Percentiles rank a stretch among this genome's conserved stretches.
These are phyloP conservation scores for Daldinia grandis DNA, from an alignment of 495 filamentous ascomycete genomes.

Conservation along the genomic window DNA sequence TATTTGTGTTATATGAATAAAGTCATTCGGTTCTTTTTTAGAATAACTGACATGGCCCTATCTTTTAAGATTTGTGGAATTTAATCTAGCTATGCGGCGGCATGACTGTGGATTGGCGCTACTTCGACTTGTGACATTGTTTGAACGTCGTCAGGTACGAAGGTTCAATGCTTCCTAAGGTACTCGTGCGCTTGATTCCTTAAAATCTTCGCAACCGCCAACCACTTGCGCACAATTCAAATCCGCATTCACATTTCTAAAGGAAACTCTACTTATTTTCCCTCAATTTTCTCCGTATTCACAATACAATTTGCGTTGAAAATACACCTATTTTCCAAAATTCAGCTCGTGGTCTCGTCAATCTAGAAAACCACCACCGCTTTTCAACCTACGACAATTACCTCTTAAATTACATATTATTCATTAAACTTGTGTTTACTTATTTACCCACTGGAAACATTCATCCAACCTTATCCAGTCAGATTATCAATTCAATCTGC, in stretches of 20 bases:
- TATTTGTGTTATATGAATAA: not conserved
- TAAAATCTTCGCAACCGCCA: not conserved
- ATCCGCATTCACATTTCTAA: not conserved
- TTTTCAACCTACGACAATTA: not conserved
- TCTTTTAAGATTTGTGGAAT: not conserved
- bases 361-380: not conserved
- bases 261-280: not conserved
- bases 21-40: not conserved
- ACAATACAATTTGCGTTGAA: not conserved
- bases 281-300: not conserved
- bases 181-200: not conserved
- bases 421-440: not conserved
- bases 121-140: not conserved
- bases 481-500: not conserved
- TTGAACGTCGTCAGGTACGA: not conserved
- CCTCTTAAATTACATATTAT: not conserved
- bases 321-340: not conserved
- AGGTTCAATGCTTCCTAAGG: not conserved
- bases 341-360: not conserved
- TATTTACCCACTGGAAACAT: not conserved
- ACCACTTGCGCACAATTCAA: not conserved
- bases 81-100: not conserved
- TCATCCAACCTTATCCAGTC: not conserved
- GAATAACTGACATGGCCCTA: not conserved
- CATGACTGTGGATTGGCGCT: not conserved